phyloP scores from a whole-genome alignment of 345 rosid species.

The Ailanthus altissimus region DNA sequence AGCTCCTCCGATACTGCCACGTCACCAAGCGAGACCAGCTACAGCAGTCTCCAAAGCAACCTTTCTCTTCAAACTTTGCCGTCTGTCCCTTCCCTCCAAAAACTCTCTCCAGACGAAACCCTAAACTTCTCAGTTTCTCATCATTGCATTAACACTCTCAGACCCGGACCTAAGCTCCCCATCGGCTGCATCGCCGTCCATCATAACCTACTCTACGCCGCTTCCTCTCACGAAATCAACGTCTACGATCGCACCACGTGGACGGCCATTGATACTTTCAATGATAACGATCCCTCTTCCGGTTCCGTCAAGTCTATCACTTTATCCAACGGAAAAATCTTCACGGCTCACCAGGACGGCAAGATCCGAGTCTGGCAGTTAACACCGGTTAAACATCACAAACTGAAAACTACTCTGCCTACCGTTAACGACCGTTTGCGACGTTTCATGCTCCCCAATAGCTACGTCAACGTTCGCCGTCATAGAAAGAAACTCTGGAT shows the following conservation, averaged over 20 bases:
- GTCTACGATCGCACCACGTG: constrained; percentile 59
- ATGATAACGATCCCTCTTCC: constrained; percentile 48
- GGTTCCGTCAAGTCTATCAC: constrained; percentile 70
- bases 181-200: constrained; percentile 67
- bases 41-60: constrained; percentile 59
- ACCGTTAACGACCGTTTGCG: constrained; percentile 75
- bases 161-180: constrained; percentile 45
- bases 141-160: constrained; percentile 38
- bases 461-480: constrained; percentile 80
- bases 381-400: constrained; percentile 44
- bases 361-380: constrained; percentile 85
- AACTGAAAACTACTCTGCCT: constrained; percentile 58
- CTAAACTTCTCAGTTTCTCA: constrained; percentile 43
- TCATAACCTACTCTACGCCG: constrained; percentile 55
- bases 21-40: constrained; percentile 29
- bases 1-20: constrained; percentile 26
- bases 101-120: constrained; percentile 38
- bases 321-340: constrained; percentile 57
- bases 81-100: constrained; percentile 77
- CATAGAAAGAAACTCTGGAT: constrained; percentile 76
- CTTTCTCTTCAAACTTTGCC: constrained; percentile 84
- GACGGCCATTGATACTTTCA: constrained; percentile 48
- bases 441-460: constrained; percentile 71
- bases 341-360: constrained; percentile 85
- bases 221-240: constrained; percentile 61